These are phyloP conservation scores for Acanthamoeba polyphaga DNA, from an alignment of 208 protist genomes.

Conservation along the genomic window DNA sequence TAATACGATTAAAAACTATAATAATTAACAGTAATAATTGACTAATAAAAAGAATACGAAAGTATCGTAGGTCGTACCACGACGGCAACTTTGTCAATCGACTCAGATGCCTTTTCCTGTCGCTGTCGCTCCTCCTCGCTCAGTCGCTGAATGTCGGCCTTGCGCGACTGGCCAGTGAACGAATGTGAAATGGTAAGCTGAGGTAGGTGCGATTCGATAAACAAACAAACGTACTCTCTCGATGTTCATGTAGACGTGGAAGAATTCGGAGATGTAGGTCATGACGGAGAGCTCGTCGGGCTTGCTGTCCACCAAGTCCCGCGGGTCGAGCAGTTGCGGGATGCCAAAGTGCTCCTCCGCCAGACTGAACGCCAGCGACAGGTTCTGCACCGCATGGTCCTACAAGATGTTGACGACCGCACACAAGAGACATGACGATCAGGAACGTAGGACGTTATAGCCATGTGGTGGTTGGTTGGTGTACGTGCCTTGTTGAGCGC, in stretches of 20 bases:
- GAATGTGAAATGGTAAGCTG: neutral
- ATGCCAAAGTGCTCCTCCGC: constrained; percentile 88
- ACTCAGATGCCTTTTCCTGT: neutral
- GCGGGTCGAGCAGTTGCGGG: constrained; percentile 87
- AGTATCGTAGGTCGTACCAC: no score
- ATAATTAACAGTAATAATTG: no score
- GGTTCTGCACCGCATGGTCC: constrained; percentile 80
- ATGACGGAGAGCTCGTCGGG: constrained; percentile 90
- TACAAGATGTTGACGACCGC: neutral
- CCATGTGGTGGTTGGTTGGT: neutral
- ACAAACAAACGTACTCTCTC: neutral
- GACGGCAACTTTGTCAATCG: neutral
- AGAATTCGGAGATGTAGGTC: constrained; percentile 89
- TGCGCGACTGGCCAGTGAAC: neutral
- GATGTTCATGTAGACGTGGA: constrained; percentile 70
- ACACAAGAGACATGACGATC: neutral
- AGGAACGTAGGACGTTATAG: neutral
- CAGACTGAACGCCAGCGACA: constrained; percentile 89
- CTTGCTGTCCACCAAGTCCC: constrained; percentile 85
- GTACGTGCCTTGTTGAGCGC: neutral
- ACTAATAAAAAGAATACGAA: no score
- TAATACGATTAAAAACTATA: no score
- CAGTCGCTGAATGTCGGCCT: neutral
- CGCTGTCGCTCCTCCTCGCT: neutral
- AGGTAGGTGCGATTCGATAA: neutral